Base-by-base conservation (phyloP, 1,139 yeast species). In the Taphrina pruni region DNA sequence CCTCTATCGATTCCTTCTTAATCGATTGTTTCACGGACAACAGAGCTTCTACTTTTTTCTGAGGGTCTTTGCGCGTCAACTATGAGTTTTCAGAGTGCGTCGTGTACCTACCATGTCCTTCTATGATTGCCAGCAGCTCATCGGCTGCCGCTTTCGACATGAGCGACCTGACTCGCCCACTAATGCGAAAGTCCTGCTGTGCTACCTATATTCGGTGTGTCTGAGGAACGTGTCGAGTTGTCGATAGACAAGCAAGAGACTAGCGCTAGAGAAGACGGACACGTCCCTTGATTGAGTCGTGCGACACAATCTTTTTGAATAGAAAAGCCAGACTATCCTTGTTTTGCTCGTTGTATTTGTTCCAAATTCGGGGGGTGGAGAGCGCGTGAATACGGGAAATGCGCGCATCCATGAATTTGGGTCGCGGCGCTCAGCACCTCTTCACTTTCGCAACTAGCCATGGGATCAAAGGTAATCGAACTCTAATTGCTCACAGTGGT, bases 1-100 rank as follows among this genome's bases (percentile, higher is more conserved):
- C 67, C 61, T 64, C 67, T 20, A 64, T 64, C 7, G 60, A 54
- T 46, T 64, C 67, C 56, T 50, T 56, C 48, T 64, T 64, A 20
- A 64, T 64, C 6, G 61, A 64, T 20, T 64, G 67, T 41, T 64
- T 64, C 55, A 64, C 35, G 38, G 56, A 21, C 20, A 41, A 39
- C 20, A 64, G 21, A 41, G 67, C 56, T 35, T 54, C 54, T 9
- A 57, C 55, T 38, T 58, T 58, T 12, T 17, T 46, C 35, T 54
- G 55, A 11, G 60, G 14, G 17, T 54, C 54, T 43, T n/a, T 26
- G 7, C n/a, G 20, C 12, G 12, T 38, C 48, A 26, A 35, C 35
- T 21, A 35, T 21, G 9, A 32, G 8, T 32, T n/a, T 26, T 12
- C 14, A 14, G 6, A 35, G 58, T 7, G 32, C 12, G 14, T n/a